Evolutionary conservation across 2,329 filamentous ascomycete genomes (phyloP), one percentile per base, ranked within the genome.

Genomic region (Epichloe gansuensis): DNA sequence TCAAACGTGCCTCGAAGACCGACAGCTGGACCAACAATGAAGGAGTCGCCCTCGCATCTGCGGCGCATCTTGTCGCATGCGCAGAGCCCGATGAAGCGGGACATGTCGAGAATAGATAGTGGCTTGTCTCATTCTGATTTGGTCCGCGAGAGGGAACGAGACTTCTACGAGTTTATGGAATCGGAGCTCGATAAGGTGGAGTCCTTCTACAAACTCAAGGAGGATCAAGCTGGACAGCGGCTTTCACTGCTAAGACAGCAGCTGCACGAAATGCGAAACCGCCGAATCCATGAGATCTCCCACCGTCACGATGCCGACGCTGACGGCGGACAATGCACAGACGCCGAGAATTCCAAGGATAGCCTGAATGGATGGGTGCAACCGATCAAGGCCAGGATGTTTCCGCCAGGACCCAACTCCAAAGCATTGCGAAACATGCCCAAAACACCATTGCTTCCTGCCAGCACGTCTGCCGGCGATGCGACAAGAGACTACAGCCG

Each of bases 151-250:
- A 78, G 82, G 17, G 84, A 95, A 66, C 78, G 77, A n/a, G 88
- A 95, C 13, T 97, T 98, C 64, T 91, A 91, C 66, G 70, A 75
- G 0, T 98, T 93, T 62, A 73, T 98, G 51, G 88, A 96, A 60
- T 73, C 72, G 9, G 86, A 98, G 69, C 73, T 98, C 13, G 76
- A 83, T n/a, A 98, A 97, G 69, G 88, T 98, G 11, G 91, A 98
- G 64, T 70, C 74, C 0, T 98, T 98, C 63, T 97, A 97, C 72
- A 83, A 81, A 60, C 72, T 81, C 59, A 96, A 96, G 64, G 93
- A 98, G 64, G 78, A 87, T 31, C 88, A 96, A 64, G 88, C 91
- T 0, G 85, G 82, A 0, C 72, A 83, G 52, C 81, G 91, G 2
- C 72, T 96, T 25, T 71, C 74, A 0, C 67, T 85, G 4, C 74